Conservation (phyloP, 106 monocot species). For the Dioscorea alata region DNA sequence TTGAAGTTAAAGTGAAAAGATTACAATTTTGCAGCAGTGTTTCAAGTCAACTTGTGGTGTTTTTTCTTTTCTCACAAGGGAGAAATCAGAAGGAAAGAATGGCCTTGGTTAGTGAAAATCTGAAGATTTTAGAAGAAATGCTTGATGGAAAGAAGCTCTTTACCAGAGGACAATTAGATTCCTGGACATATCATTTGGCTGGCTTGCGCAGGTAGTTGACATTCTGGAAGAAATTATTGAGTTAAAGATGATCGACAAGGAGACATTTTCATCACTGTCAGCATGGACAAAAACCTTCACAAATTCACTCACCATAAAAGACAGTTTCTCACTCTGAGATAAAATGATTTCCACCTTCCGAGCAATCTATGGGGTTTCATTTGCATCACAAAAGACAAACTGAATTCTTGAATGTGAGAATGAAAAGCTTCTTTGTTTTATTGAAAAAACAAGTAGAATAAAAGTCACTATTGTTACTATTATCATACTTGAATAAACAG, state of each 20-base stretch:
- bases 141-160: conserved; percentile 19
- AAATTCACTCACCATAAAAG: conserved; percentile 4
- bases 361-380: too few species aligned
- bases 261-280: conserved; percentile 11
- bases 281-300: conserved; percentile 17
- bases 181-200: conserved; percentile 9
- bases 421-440: too few species aligned
- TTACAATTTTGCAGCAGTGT: not conserved
- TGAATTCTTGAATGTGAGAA: too few species aligned
- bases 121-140: conserved; percentile 6
- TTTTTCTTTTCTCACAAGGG: not conserved
- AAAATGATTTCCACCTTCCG: not conserved
- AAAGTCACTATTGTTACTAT: too few species aligned
- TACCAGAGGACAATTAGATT: conserved; percentile 14
- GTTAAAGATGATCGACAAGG: conserved; percentile 1
- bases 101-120: too few species aligned
- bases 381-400: too few species aligned
- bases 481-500: too few species aligned
- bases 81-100: too few species aligned
- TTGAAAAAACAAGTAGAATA: too few species aligned
- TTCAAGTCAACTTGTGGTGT: not conserved
- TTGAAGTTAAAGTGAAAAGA: not conserved
- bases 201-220: not conserved
- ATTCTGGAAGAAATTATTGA: conserved; percentile 11
- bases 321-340: conserved; percentile 14